Base-by-base conservation (phyloP, 2,329 filamentous ascomycete species). In the Fusarium aywerte region DNA sequence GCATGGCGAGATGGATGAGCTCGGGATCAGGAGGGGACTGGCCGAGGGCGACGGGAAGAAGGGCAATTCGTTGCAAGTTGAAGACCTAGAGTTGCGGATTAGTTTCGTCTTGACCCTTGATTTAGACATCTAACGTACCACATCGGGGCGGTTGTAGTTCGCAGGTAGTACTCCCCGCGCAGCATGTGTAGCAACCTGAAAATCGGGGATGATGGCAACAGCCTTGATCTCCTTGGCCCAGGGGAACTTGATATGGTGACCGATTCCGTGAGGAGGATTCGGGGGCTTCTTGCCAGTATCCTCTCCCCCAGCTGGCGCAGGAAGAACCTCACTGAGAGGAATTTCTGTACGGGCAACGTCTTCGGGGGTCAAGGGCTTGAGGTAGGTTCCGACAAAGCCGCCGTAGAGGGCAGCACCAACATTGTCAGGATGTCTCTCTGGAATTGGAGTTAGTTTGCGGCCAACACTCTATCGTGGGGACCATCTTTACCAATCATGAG, bases 211-310 rank as follows among this genome's bases (percentile, higher is more conserved):
- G 73, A 99, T 95, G 69, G 94, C 93, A 68, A 99, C 90, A 65
- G 94, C 95, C 83, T 97, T 98, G 84, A 99, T 97, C 78, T 97
- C 92, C 67, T 90, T 88, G 58, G 93, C 91, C 95, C 95, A 98
- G 39, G 89, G 89, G 79, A 97, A 98, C 79, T 94, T 95, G 81
- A 96, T 94, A 82, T 97, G 97, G 79, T 97, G 94, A 47, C 95
- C 96, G 73, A 99, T 98, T 74, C 93, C 92, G 70, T 90, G 78
- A 4, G 96, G 96, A n/a, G 96, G 96, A 76, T 92, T 87, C 7
- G 96, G 95, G 20, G 96, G 96, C 71, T 84, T 89, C 73, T 91
- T 85, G 38, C 96, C 95, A 1, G 95, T 98, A 78, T 98, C 94
- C 47, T 94, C 84, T 52, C 96, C 96, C 65, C 96, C 96, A 10